Conservation (phyloP, 345 rosid species). For the Cardiospermum halicacabum region DNA sequence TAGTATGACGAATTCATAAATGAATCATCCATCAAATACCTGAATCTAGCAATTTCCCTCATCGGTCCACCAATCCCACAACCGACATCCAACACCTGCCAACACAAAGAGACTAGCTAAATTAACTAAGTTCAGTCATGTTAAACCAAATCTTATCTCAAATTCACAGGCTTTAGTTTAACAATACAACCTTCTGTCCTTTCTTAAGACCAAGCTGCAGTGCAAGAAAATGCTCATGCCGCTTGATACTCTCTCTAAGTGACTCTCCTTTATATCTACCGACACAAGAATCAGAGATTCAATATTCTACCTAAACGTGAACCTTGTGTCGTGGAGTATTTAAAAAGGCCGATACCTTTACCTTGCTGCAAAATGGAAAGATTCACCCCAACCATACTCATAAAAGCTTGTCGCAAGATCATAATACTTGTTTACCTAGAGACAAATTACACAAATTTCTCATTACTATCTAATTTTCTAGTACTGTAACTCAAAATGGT, state of each 20-base stretch:
- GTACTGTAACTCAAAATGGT: not conserved
- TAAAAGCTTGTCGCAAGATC: constrained; percentile 96
- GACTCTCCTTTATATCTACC: constrained; percentile 85
- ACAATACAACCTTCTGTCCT: constrained; percentile 65
- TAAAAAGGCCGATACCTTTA: constrained; percentile 15
- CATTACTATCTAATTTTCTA: not conserved
- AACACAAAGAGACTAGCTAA: not conserved
- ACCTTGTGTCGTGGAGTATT: not conserved
- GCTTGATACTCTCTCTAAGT: constrained; percentile 83
- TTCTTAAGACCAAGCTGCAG: constrained; percentile 84
- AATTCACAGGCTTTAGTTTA: not conserved
- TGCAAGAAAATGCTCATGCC: constrained; percentile 95
- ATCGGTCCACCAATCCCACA: constrained; percentile 99
- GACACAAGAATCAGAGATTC: not conserved
- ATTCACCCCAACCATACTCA: constrained; percentile 98
- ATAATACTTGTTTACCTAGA: constrained; percentile 95
- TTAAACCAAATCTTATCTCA: not conserved
- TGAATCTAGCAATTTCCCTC: constrained; percentile 90
- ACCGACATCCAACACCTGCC: constrained; percentile 93
- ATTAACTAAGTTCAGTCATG: not conserved
- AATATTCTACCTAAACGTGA: not conserved
- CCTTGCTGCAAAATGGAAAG: constrained; percentile 99
- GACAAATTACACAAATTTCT: not conserved
- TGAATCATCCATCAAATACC: constrained; percentile 31
- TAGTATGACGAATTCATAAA: not conserved